Percentiles rank a stretch among this genome's conserved stretches.
phyloP scores from a whole-genome alignment of 2,329 filamentous ascomycete genomes.

The Trichoderma sp. region DNA sequence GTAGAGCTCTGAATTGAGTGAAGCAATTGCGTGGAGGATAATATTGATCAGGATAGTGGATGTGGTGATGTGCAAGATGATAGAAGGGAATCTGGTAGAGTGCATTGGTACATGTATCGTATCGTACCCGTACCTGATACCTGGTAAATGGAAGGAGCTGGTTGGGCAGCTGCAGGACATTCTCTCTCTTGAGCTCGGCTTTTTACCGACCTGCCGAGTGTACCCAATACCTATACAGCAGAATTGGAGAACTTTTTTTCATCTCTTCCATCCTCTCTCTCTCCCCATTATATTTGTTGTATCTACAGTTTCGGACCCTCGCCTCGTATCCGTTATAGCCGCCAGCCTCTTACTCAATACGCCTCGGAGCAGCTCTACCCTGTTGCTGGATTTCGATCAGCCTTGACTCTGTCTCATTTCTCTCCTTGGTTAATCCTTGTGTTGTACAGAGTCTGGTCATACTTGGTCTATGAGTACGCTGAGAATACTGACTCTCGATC shows the following conservation, averaged over 20 bases:
- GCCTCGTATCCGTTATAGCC: neutral
- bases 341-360: neutral
- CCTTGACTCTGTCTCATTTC: neutral
- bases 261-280: neutral
- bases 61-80: neutral
- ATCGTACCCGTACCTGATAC: neutral
- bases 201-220: neutral
- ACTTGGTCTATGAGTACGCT: neutral
- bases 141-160: neutral
- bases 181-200: neutral
- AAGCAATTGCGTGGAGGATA: neutral
- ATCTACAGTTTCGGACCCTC: neutral
- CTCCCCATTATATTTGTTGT: neutral
- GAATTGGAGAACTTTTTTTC: neutral
- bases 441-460: neutral
- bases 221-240: neutral
- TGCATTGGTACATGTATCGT: neutral
- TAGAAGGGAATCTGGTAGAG: neutral
- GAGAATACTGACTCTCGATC: neutral
- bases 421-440: neutral
- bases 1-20: neutral
- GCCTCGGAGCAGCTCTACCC: neutral
- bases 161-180: conserved; percentile 8
- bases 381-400: neutral
- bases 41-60: neutral